These are phyloP conservation scores for Neurospora terricola DNA, from an alignment of 495 filamentous ascomycete genomes.

Conservation along the genomic window DNA sequence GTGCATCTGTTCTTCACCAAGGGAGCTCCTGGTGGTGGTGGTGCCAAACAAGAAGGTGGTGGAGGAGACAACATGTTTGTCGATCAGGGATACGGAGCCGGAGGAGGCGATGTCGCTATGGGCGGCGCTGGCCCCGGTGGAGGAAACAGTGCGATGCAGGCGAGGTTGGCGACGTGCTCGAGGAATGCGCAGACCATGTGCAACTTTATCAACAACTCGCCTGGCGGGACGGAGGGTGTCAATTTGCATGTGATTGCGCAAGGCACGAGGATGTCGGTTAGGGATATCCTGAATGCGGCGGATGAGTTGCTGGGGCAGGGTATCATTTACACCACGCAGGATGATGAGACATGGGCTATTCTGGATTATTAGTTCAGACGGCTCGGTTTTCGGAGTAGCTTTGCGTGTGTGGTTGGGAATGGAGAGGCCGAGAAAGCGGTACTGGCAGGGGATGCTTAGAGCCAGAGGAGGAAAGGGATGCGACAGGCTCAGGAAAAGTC, in stretches of 20 bases:
- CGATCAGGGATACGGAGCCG: conserved; percentile 32
- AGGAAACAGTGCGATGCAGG: not conserved
- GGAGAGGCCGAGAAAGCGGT: not conserved
- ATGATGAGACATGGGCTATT: conserved; percentile 74
- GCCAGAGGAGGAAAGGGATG: not conserved
- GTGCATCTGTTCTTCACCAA: conserved; percentile 79
- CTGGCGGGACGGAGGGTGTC: conserved; percentile 62
- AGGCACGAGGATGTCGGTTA: conserved; percentile 47
- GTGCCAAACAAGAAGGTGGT: conserved; percentile 24
- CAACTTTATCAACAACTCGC: conserved; percentile 48
- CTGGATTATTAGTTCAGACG: conserved; percentile 44
- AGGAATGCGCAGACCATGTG: conserved; percentile 56
- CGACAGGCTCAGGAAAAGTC: not conserved
- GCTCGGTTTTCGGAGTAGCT: not conserved
- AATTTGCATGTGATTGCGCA: conserved; percentile 66
- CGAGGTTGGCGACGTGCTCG: conserved; percentile 41
- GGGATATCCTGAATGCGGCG: conserved; percentile 62
- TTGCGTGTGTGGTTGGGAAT: not conserved
- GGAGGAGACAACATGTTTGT: conserved; percentile 45
- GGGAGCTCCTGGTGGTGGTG: conserved; percentile 32
- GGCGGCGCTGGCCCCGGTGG: conserved; percentile 8
- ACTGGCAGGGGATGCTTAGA: not conserved
- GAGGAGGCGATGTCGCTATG: conserved; percentile 14
- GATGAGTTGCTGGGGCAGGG: conserved; percentile 67
- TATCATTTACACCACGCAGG: conserved; percentile 79